These are phyloP conservation scores for Populus davidiana DNA, from an alignment of 345 rosid genomes.

Conservation along the genomic window DNA sequence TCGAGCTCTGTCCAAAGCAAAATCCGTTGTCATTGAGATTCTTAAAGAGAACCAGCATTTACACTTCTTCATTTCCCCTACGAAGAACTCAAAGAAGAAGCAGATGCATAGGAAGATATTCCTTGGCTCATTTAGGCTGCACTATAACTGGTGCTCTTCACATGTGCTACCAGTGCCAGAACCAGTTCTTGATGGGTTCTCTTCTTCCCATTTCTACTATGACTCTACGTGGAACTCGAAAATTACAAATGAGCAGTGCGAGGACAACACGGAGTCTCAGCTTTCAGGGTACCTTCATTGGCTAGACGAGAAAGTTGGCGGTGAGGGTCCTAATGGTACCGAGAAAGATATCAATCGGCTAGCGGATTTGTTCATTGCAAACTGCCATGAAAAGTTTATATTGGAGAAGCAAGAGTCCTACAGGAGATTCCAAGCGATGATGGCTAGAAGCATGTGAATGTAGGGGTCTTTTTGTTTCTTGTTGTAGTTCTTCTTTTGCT, in stretches of 20 bases:
- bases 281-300: slow-evolving; percentile 60
- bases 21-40: slow-evolving; percentile 43
- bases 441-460: slow-evolving; percentile 60
- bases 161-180: slow-evolving; percentile 62
- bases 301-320: slow-evolving; percentile 52
- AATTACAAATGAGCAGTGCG: slow-evolving; percentile 22
- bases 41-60: slow-evolving; percentile 45
- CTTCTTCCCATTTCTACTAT: slow-evolving; percentile 44
- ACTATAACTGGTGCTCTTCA: slow-evolving; percentile 85
- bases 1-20: slow-evolving; percentile 54
- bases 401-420: slow-evolving; percentile 95
- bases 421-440: slow-evolving; percentile 84
- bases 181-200: slow-evolving; percentile 40
- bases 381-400: slow-evolving; percentile 76
- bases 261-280: slow-evolving; percentile 35
- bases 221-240: slow-evolving; percentile 53
- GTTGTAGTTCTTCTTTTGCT: background rate
- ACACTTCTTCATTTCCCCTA: slow-evolving; percentile 38
- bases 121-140: slow-evolving; percentile 81
- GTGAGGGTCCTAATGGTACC: background rate
- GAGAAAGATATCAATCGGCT: slow-evolving; percentile 66
- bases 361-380: slow-evolving; percentile 82
- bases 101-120: slow-evolving; percentile 42
- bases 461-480: background rate
- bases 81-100: slow-evolving; percentile 38